Base-by-base conservation (phyloP, 1,284 basidiomycete species). In the Xanthoconium separans region DNA sequence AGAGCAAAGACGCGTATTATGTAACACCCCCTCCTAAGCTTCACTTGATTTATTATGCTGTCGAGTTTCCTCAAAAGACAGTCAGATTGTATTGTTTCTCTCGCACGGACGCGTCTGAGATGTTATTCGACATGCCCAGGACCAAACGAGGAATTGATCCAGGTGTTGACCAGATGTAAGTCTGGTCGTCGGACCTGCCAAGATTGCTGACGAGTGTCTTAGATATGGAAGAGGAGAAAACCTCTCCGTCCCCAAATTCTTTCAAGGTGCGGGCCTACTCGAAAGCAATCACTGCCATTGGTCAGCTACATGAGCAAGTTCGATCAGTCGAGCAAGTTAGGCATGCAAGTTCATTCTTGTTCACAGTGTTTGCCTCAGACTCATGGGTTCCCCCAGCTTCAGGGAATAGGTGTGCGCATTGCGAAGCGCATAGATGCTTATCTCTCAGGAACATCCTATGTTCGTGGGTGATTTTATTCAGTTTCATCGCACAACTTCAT, bases 261-360 rank as follows among this genome's bases (percentile, higher is more conserved):
- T 82, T 75, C 72, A 82, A 79, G 69, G 61, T 82, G 11, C 73
- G 74, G 50, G 75, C 81, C n/a, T 81, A 77, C 59, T 67, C 66
- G 44, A 70, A 63, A 50, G 82, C 81, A 4, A 78, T 83, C 51
- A 66, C 61, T 11, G 66, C 66, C 36, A 71, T 83, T 47, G 55
- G 66, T 33, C 53, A 65, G 40, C 60, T 79, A 4, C 61, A 75
- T 20, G 63, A 72, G 46, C 76, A 77, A 49, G 72, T 83, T 52
- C 68, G 60, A 33, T 73, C 76, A 6, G 74, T 71, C 43, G 63
- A 71, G 30, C 77, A 81, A 52, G 70, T 76, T 33, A 59, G 27
- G 18, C 48, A 60, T 53, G 66, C 58, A 64, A 58, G 66, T 59
- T 16, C 42, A 47, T 50, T 15, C 27, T 34, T 47, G 24, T 47